Evolutionary conservation across 1,284 basidiomycete species (phyloP).

Genomic region (Omphalotus olearius): DNA sequence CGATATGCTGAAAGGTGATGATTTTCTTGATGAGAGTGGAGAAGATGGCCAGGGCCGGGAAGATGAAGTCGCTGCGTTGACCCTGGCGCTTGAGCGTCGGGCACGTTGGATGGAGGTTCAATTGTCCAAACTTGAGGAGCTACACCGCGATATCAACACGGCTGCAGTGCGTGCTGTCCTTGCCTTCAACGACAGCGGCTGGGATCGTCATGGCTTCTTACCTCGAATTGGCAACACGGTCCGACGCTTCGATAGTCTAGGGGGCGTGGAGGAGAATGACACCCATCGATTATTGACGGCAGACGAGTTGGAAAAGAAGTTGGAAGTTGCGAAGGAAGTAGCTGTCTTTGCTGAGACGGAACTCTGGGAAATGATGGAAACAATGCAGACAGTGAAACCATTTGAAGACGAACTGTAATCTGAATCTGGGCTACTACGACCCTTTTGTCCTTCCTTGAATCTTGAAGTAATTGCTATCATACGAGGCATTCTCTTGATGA

Average conservation of each 20-base stretch:
- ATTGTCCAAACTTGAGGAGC: constrained; percentile 76
- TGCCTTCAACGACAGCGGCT: constrained; percentile 79
- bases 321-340: constrained; percentile 63
- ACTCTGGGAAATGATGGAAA: constrained; percentile 68
- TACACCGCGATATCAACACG: constrained; percentile 82
- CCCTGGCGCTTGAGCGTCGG: constrained; percentile 74
- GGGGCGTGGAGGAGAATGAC: constrained; percentile 43
- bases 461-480: not conserved
- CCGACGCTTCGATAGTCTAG: constrained; percentile 62
- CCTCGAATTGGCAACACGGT: constrained; percentile 64
- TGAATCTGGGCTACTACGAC: not conserved
- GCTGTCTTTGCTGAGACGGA: constrained; percentile 69
- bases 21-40: constrained; percentile 70
- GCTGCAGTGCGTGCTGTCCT: constrained; percentile 79
- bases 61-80: constrained; percentile 78
- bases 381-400: constrained; percentile 52
- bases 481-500: not conserved
- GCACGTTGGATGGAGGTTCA: constrained; percentile 89
- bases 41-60: constrained; percentile 62
- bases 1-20: constrained; percentile 82
- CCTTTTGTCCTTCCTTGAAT: not conserved
- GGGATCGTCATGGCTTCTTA: constrained; percentile 64
- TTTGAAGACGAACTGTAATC: constrained; percentile 23
- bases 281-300: constrained; percentile 49
- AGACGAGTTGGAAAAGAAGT: constrained; percentile 71